These are phyloP conservation scores for Canavalia gladiata DNA, from an alignment of 306 rosid genomes.

Conservation along the genomic window DNA sequence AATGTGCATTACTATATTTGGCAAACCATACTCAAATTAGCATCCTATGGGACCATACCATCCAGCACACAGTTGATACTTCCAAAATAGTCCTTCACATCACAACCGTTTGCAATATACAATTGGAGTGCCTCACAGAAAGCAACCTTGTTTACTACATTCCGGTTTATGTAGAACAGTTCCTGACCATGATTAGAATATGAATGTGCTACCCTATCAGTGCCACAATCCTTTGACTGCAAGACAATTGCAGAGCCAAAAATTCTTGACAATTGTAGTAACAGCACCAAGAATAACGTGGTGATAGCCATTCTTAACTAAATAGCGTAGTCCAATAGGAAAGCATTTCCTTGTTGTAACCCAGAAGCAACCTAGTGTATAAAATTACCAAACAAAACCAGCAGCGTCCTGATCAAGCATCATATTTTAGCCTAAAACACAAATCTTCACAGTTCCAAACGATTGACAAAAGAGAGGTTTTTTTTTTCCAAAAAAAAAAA, in stretches of 20 bases:
- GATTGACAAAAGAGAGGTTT: neutral
- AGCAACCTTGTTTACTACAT: conserved; percentile 55
- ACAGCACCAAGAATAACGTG: conserved; percentile 54
- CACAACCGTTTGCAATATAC: conserved; percentile 70
- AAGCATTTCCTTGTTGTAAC: conserved; percentile 48
- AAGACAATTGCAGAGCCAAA: conserved; percentile 58
- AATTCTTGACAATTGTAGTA: conserved; percentile 60
- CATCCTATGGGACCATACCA: conserved; percentile 56
- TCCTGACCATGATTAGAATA: conserved; percentile 59
- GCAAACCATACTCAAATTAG: conserved; percentile 32
- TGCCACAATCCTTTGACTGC: conserved; percentile 64
- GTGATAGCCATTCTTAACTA: conserved; percentile 57
- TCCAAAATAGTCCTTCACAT: conserved; percentile 56
- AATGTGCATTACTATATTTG: conserved; percentile 30
- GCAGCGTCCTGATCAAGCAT: conserved; percentile 44
- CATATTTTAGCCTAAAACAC: conserved; percentile 24
- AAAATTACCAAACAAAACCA: conserved; percentile 37
- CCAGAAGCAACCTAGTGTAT: conserved; percentile 10
- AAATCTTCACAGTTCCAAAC: conserved; percentile 35
- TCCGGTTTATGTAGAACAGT: conserved; percentile 68
- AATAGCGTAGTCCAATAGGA: conserved; percentile 37
- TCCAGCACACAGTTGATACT: conserved; percentile 58
- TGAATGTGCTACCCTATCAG: conserved; percentile 60
- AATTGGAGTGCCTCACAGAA: conserved; percentile 69
- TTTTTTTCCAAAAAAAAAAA: neutral